Percentiles rank a stretch among this genome's conserved stretches.
Evolutionary conservation across 352 stramenopile genomes (phyloP).

Genomic region (Phytophthora hibernalis): DNA sequence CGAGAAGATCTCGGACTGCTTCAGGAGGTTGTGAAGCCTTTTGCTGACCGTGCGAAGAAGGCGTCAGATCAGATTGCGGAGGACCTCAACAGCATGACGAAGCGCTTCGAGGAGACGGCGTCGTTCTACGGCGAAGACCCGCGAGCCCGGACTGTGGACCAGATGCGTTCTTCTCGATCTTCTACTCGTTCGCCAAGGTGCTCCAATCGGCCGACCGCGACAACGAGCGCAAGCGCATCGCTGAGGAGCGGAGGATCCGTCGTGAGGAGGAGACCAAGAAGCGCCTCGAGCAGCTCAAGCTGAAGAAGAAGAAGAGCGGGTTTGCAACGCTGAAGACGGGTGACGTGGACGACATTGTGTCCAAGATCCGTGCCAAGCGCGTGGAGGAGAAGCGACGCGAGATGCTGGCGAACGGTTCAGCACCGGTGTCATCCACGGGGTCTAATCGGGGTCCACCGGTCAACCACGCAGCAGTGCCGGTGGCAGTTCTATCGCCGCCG

Average conservation of each 20-base stretch:
- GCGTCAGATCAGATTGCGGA: constrained; percentile 63
- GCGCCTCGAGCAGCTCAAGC: constrained; percentile 79
- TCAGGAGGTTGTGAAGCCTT: constrained; percentile 82
- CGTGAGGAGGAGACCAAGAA: constrained; percentile 85
- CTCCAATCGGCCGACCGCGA: constrained; percentile 82
- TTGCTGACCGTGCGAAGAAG: constrained; percentile 71
- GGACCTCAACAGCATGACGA: constrained; percentile 68
- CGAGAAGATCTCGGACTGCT: constrained; percentile 64
- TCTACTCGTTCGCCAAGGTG: constrained; percentile 86
- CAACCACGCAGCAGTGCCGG: constrained; percentile 20
- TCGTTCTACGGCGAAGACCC: constrained; percentile 80
- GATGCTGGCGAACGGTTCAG: constrained; percentile 48
- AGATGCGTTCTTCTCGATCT: constrained; percentile 87
- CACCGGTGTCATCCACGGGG: constrained; percentile 30
- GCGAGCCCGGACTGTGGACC: constrained; percentile 73
- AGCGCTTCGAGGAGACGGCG: constrained; percentile 72
- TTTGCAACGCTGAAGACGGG: constrained; percentile 80
- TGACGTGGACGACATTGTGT: constrained; percentile 86
- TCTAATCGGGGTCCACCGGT: constrained; percentile 30
- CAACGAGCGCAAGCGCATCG: constrained; percentile 86
- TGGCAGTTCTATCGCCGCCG: constrained; percentile 11
- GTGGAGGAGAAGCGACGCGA: constrained; percentile 78
- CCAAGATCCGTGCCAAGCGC: constrained; percentile 83
- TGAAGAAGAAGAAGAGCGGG: constrained; percentile 77
- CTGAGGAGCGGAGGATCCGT: constrained; percentile 76